Evolutionary conservation across 2,329 filamentous ascomycete species (phyloP).

Genomic region (Ambrosiella xylebori): DNA sequence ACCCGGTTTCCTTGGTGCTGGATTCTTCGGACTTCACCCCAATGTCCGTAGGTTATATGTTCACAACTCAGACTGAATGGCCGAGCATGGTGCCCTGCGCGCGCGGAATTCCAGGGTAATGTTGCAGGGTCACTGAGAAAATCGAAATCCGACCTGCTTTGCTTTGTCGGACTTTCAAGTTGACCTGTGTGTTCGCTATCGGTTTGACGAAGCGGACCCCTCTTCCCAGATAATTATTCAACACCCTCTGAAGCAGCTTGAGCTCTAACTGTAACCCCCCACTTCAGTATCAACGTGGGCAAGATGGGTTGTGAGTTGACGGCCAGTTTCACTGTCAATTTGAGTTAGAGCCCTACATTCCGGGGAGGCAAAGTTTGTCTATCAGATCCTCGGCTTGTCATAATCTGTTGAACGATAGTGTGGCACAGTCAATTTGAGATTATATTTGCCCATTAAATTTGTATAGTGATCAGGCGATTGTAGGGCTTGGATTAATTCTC

Average conservation of each 20-base stretch:
- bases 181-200: too few species aligned
- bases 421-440: too few species aligned
- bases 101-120: neutral
- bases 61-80: neutral
- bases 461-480: neutral
- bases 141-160: neutral
- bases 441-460: neutral
- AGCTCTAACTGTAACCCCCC: neutral
- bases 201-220: too few species aligned
- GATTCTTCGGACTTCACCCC: constrained; percentile 6
- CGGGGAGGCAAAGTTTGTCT: neutral
- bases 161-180: neutral
- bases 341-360: neutral
- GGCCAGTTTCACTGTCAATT: constrained; percentile 1
- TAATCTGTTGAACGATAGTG: neutral
- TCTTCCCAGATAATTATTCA: too few species aligned
- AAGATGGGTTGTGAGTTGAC: neutral
- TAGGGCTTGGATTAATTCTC: neutral
- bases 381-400: neutral
- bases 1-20: neutral
- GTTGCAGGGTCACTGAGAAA: neutral
- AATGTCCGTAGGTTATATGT: constrained; percentile 2
- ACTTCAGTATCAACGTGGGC: neutral
- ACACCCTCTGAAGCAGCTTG: neutral
- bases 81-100: neutral